Conservation (phyloP, 345 rosid genomes). For the Dovyalis caffra region DNA sequence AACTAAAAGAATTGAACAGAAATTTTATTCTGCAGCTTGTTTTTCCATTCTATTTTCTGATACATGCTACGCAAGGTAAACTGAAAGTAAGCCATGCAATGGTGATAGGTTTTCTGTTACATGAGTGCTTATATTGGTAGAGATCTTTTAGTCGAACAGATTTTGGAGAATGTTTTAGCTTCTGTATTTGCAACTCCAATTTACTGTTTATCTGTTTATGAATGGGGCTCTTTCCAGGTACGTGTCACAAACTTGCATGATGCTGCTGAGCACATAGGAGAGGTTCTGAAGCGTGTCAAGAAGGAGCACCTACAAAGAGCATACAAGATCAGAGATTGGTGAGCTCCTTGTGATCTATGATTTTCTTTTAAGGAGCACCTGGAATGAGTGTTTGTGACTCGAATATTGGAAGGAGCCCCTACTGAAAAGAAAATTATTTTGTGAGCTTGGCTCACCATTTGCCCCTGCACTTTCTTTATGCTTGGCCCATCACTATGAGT, state of each 20-base stretch:
- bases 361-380: background rate
- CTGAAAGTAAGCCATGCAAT: background rate
- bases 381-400: no score
- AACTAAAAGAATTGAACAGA: no score
- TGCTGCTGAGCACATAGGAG: constrained; percentile 91
- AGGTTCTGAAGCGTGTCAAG: constrained; percentile 85
- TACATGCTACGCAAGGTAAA: no score
- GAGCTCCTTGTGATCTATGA: constrained; percentile 3
- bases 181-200: background rate
- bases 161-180: background rate
- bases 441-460: no score
- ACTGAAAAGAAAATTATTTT: no score
- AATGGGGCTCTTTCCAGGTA: constrained; percentile 41
- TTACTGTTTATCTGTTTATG: background rate
- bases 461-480: no score
- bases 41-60: no score
- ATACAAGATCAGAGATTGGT: constrained; percentile 84
- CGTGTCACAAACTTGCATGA: constrained; percentile 80
- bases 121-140: background rate
- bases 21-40: no score
- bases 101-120: background rate
- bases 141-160: background rate
- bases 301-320: constrained; percentile 86
- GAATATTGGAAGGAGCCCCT: no score
- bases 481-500: no score